A percentile compares a stretch with the other conserved stretches of the same genome.
Evolutionary conservation across 257 asterid genomes (phyloP).

Genomic region (Fraxinus americana): DNA sequence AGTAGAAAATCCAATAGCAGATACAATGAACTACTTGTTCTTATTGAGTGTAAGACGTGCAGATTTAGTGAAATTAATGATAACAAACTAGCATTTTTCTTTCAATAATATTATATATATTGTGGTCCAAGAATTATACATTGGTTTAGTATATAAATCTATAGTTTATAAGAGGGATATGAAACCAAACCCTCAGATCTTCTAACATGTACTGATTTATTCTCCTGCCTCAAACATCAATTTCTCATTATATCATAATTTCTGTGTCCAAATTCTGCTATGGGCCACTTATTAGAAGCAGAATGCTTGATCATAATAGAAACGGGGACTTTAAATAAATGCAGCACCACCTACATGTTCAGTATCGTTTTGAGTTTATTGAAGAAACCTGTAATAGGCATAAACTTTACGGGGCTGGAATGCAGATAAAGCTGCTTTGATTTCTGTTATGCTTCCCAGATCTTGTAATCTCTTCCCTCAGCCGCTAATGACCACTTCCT

Average conservation of each 20-base stretch:
- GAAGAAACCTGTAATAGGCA: not conserved
- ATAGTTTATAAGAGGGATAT: slow-evolving; percentile 3
- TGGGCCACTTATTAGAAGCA: slow-evolving; percentile 14
- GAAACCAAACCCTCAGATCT: slow-evolving; percentile 6
- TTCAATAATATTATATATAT: not conserved
- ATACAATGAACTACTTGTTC: no score
- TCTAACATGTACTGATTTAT: not conserved
- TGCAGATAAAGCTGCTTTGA: not conserved
- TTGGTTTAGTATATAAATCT: not conserved
- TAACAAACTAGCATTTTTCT: not conserved
- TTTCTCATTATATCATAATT: slow-evolving; percentile 4
- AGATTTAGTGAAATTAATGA: no score
- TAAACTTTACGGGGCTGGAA: not conserved
- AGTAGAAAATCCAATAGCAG: no score
- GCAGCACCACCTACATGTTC: not conserved
- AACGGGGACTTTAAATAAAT: not conserved
- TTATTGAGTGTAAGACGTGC: no score
- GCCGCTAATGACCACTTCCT: slow-evolving; percentile 63
- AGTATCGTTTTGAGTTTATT: not conserved
- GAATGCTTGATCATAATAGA: not conserved
- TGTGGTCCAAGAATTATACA: not conserved
- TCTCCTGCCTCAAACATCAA: slow-evolving; percentile 1
- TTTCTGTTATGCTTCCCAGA: slow-evolving; percentile 62
- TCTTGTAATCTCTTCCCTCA: slow-evolving; percentile 78
- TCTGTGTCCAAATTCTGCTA: not conserved